Percentiles rank a stretch among this genome's conserved stretches.
phyloP scores from a whole-genome alignment of 1,284 basidiomycete genomes.

The Vanrija pseudolonga region DNA sequence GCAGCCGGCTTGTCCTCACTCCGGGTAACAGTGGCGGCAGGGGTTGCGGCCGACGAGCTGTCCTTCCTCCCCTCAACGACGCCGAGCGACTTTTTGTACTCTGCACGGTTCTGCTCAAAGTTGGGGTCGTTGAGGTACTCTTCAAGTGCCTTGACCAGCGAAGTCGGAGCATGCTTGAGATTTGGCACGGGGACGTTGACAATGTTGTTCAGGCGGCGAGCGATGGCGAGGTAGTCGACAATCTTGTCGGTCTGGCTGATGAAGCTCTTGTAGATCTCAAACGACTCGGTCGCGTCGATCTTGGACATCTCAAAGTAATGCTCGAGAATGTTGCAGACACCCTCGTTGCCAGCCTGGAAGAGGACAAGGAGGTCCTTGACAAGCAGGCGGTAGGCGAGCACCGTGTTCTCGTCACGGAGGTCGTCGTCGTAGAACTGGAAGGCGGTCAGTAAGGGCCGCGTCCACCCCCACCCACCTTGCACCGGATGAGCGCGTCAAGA shows the following conservation, averaged over 20 bases:
- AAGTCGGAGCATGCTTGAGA: constrained; percentile 91
- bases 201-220: constrained; percentile 85
- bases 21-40: constrained; percentile 7
- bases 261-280: constrained; percentile 88
- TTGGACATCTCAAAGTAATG: constrained; percentile 99
- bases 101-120: constrained; percentile 89
- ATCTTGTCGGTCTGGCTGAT: constrained; percentile 91
- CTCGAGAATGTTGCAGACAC: constrained; percentile 94
- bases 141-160: constrained; percentile 84
- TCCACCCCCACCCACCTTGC: constrained; percentile 57
- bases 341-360: constrained; percentile 96
- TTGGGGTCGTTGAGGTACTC: constrained; percentile 95
- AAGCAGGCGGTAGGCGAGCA: constrained; percentile 87
- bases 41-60: constrained; percentile 10
- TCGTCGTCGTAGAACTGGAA: constrained; percentile 87
- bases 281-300: constrained; percentile 78
- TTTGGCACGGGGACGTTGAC: constrained; percentile 92
- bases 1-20: constrained; percentile 10
- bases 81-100: constrained; percentile 85
- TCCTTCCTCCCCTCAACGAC: constrained; percentile 57
- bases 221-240: constrained; percentile 89
- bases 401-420: constrained; percentile 84
- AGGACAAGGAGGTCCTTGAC: constrained; percentile 94
- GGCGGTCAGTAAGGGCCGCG: neutral
- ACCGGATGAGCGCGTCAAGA: constrained; percentile 81